A percentile compares a stretch with the other conserved stretches of the same genome.
Evolutionary conservation across 192 early-diverging fungal species (phyloP).

Genomic region (Backusella sp.): DNA sequence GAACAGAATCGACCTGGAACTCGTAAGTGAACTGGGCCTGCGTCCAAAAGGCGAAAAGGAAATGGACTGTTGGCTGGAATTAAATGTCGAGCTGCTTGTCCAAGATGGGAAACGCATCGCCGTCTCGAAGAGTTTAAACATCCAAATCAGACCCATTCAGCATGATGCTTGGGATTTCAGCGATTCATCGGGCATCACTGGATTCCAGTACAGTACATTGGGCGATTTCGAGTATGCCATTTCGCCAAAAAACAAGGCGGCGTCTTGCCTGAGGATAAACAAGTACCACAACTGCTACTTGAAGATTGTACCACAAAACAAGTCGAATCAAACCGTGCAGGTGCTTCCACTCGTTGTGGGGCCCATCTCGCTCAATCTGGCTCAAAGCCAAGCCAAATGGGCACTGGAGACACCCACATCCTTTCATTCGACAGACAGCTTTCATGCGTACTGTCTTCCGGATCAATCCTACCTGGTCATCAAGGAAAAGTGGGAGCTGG

Average conservation of each 20-base stretch:
- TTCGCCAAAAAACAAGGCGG: neutral
- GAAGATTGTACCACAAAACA: neutral
- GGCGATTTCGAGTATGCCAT: slow-evolving; percentile 14
- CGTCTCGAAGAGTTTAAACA: neutral
- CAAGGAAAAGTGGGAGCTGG: slow-evolving; percentile 33
- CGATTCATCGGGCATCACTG: neutral
- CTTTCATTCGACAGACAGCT: neutral
- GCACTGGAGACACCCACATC: neutral
- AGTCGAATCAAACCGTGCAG: neutral
- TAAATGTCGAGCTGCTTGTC: neutral
- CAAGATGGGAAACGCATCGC: neutral
- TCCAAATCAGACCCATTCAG: slow-evolving; percentile 1
- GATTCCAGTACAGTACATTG: neutral
- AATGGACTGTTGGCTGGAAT: neutral
- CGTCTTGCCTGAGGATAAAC: neutral
- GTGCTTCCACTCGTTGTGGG: slow-evolving; percentile 11
- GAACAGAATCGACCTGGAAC: slow-evolving; percentile 13
- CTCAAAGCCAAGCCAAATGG: neutral
- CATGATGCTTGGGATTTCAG: slow-evolving; percentile 11
- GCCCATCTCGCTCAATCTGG: neutral
- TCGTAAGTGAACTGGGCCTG: slow-evolving; percentile 24
- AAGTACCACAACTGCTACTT: neutral
- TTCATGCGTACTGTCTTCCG: slow-evolving; percentile 12
- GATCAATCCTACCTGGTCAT: slow-evolving; percentile 14
- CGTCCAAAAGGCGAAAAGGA: neutral